phyloP scores from a whole-genome alignment of 768 basidiomycete genomes.

The Cubamyces sp. region DNA sequence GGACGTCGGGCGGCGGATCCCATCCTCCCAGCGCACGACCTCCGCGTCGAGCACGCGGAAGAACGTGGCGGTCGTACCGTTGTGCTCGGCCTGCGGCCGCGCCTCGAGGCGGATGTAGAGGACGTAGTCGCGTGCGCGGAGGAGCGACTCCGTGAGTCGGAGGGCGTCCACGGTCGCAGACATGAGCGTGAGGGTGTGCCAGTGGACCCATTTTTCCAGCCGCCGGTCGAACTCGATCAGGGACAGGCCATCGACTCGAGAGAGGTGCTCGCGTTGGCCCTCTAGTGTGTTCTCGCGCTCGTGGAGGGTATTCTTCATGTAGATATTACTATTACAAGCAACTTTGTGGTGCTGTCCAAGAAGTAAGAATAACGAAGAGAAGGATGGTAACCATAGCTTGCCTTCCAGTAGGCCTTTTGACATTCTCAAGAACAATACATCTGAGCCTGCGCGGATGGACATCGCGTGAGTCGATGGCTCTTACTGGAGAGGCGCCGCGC shows the following conservation, averaged over 20 bases:
- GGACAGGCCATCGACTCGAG: constrained; percentile 31
- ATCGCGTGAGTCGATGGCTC: neutral
- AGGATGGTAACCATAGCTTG: neutral
- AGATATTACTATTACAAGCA: constrained; percentile 25
- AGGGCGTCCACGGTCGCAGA: constrained; percentile 37
- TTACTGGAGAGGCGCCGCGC: neutral
- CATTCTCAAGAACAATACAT: constrained; percentile 32
- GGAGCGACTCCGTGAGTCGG: constrained; percentile 32
- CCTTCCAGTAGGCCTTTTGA: constrained; percentile 34
- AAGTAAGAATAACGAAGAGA: neutral
- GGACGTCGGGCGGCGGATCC: constrained; percentile 20
- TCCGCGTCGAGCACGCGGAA: constrained; percentile 35
- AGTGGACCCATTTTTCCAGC: constrained; percentile 40
- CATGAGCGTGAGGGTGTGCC: constrained; percentile 36
- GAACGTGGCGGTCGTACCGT: constrained; percentile 31
- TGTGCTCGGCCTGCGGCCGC: constrained; percentile 30
- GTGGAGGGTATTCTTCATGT: constrained; percentile 24
- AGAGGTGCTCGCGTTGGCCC: constrained; percentile 21
- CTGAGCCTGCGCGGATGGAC: too few relatives aligned
- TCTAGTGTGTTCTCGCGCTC: constrained; percentile 17
- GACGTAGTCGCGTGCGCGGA: constrained; percentile 28
- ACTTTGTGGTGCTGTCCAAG: constrained; percentile 27
- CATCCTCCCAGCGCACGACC: constrained; percentile 30
- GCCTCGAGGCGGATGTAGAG: constrained; percentile 25
- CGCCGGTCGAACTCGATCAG: constrained; percentile 36